These are phyloP conservation scores for Elongisporangium senticosum DNA, from an alignment of 352 stramenopile genomes.

Conservation along the genomic window DNA sequence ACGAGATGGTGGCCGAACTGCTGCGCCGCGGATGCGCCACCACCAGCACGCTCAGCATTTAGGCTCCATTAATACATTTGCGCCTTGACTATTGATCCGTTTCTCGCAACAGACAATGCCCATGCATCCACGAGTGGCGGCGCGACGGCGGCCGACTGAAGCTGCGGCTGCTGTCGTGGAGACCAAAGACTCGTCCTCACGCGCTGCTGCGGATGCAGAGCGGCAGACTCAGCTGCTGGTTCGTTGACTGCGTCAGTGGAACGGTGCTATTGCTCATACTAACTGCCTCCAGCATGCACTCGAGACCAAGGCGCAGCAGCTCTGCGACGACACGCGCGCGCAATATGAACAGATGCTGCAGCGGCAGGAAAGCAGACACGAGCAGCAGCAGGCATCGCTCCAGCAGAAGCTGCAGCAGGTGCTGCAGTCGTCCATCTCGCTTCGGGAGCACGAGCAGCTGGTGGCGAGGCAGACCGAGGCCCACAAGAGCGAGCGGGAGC, in stretches of 20 bases:
- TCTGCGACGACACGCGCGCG: conserved; percentile 48
- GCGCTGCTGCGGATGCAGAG: background rate
- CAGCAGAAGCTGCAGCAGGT: conserved; percentile 40
- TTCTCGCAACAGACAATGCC: background rate
- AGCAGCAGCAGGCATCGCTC: conserved; percentile 31
- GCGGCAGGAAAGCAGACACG: conserved; percentile 32
- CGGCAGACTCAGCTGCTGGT: background rate
- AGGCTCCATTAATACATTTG: conserved; percentile 9
- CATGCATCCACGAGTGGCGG: background rate
- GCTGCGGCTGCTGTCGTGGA: background rate
- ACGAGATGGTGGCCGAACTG: conserved; percentile 68
- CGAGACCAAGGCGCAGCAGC: conserved; percentile 35
- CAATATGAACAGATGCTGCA: conserved; percentile 49
- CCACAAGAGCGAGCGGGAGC: conserved; percentile 19
- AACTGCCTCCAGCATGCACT: conserved; percentile 5
- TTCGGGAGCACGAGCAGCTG: conserved; percentile 45
- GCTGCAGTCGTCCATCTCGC: conserved; percentile 38
- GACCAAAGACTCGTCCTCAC: no score
- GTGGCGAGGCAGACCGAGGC: conserved; percentile 15
- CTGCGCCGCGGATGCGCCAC: conserved; percentile 60
- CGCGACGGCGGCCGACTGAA: background rate
- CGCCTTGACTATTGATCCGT: background rate
- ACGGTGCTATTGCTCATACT: background rate
- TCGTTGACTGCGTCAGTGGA: background rate
- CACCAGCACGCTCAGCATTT: conserved; percentile 68